Evolutionary conservation across 192 early-diverging fungal species (phyloP), one percentile per base, ranked within the genome.

Genomic region (Rhizophlyctis rosea): DNA sequence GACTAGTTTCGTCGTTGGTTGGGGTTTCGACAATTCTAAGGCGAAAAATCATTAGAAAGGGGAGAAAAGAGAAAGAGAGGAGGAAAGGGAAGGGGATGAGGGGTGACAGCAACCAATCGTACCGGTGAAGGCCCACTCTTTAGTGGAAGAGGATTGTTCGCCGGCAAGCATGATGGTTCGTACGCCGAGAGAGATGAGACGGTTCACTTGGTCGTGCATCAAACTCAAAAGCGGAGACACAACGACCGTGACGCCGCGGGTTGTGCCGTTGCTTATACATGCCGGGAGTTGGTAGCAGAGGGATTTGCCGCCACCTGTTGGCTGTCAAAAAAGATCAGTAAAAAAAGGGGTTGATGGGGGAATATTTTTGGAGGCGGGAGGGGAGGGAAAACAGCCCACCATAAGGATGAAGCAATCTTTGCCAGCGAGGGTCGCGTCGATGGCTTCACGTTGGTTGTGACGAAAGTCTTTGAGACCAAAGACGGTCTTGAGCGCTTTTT

Each of bases 231-330:
- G 76, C 1, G 96, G 96, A 5, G 94, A 95, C 4, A 99, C 82
- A 1, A 99, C 95, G 23, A 96, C 60, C 0, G 93, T 95, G 0
- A 98, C 72, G 7, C 92, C 92, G 28, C 70, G 65, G 13, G 87
- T 90, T 3, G 50, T 57, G 60, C 81, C 87, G 49, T 77, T 77
- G 34, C 70, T 76, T n/a, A 93, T 55, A 24, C 90, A 64, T 3
- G 92, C 90, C 0, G 93, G 93, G 7, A 98, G 77, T 76, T 81
- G 93, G 68, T 95, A 98, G 71, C 96, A 98, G 18, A 98, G 76
- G 59, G 88, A 90, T 70, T 98, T 98, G 1, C 96, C 96, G 0
- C 93, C 94, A 39, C 96, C 96, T 0, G 96, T 98, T 0, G 96
- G 96, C 73, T 74, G 47, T 24, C 23, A 31, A 21, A 34, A 24